phyloP scores from a whole-genome alignment of 2,329 filamentous ascomycete species.

The Chrysoporthe puriensis region DNA sequence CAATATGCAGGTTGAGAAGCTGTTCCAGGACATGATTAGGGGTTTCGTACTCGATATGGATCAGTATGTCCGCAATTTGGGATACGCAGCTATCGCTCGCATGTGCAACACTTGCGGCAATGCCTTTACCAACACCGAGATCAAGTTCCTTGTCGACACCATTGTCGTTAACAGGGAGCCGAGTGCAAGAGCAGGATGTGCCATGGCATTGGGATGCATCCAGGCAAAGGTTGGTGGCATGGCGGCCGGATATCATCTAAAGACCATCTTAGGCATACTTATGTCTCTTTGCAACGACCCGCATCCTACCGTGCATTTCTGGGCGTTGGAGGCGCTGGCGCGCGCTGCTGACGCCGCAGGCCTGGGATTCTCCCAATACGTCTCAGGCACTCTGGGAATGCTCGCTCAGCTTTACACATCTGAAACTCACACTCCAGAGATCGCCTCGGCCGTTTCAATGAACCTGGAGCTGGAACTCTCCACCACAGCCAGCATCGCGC shows the following conservation, averaged over 20 bases:
- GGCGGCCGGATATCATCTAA: conserved; percentile 94
- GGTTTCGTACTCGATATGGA: conserved; percentile 82
- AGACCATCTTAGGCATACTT: conserved; percentile 96
- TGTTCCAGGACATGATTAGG: conserved; percentile 75
- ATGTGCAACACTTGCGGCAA: conserved; percentile 86
- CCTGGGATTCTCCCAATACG: conserved; percentile 87
- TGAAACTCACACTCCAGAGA: conserved; percentile 88
- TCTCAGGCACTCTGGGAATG: conserved; percentile 90
- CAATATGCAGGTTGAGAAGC: conserved; percentile 75
- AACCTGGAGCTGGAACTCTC: conserved; percentile 87
- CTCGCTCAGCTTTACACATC: conserved; percentile 89
- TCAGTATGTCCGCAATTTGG: conserved; percentile 81
- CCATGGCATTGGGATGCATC: conserved; percentile 89
- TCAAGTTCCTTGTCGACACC: conserved; percentile 86
- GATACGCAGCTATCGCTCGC: conserved; percentile 82
- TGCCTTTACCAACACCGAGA: conserved; percentile 83
- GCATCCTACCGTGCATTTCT: conserved; percentile 93
- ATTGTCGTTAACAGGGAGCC: conserved; percentile 95
- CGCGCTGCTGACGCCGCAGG: conserved; percentile 90
- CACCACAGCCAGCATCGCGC: conserved; percentile 79
- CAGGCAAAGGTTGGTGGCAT: conserved; percentile 96
- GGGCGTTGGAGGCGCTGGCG: conserved; percentile 88
- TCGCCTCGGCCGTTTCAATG: conserved; percentile 77
- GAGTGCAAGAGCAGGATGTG: conserved; percentile 89
- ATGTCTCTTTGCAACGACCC: conserved; percentile 97